Evolutionary conservation across 2,329 filamentous ascomycete species (phyloP).

Genomic region (Fusarium nygamai): DNA sequence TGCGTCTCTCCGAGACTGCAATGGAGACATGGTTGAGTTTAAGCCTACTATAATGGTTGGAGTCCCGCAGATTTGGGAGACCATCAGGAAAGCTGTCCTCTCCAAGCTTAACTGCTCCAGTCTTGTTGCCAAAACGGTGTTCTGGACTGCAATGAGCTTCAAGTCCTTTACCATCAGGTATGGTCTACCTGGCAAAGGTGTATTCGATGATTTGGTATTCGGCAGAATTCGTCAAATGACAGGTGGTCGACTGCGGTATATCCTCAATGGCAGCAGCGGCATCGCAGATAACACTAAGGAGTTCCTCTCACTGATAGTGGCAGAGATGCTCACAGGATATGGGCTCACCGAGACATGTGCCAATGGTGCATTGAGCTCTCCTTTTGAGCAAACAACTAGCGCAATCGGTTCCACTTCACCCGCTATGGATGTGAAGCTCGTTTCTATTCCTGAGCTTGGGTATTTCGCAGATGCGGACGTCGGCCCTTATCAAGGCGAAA

Average conservation of each 20-base stretch:
- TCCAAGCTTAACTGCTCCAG: slow-evolving; percentile 78
- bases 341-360: slow-evolving; percentile 93
- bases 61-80: slow-evolving; percentile 97
- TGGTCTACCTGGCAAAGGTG: slow-evolving; percentile 69
- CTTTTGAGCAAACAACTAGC: slow-evolving; percentile 81
- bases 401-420: slow-evolving; percentile 82
- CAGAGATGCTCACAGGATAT: slow-evolving; percentile 94
- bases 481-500: slow-evolving; percentile 80
- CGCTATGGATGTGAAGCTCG: slow-evolving; percentile 87
- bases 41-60: slow-evolving; percentile 89
- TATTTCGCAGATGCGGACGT: slow-evolving; percentile 79
- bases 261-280: slow-evolving; percentile 93
- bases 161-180: slow-evolving; percentile 68
- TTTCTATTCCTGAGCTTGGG: slow-evolving; percentile 87
- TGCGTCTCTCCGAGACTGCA: slow-evolving; percentile 86
- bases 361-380: slow-evolving; percentile 82
- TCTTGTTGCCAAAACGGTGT: slow-evolving; percentile 76
- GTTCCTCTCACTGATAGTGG: slow-evolving; percentile 91
- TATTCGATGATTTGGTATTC: slow-evolving; percentile 90
- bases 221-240: slow-evolving; percentile 91
- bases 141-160: slow-evolving; percentile 72
- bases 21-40: slow-evolving; percentile 93
- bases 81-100: slow-evolving; percentile 92
- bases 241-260: slow-evolving; percentile 86
- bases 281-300: slow-evolving; percentile 87